Percentiles rank a stretch among this genome's conserved stretches.
Conservation (phyloP, 495 filamentous ascomycete genomes). For the Lophium mytilinum region DNA sequence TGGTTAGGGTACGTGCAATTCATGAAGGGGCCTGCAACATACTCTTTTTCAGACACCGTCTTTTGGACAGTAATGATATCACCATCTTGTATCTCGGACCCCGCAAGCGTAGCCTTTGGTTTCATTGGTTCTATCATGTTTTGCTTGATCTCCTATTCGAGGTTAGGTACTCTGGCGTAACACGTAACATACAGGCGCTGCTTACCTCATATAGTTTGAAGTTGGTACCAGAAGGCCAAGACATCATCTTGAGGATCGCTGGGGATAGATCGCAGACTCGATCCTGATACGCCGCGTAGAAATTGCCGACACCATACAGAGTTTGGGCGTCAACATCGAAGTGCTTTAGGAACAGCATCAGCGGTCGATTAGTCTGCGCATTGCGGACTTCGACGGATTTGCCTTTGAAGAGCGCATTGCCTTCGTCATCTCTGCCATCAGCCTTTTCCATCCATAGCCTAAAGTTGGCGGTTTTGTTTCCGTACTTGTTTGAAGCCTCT, state of each 20-base stretch:
- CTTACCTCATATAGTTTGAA: constrained; percentile 64
- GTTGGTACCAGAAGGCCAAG: constrained; percentile 60
- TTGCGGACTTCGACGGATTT: constrained; percentile 38
- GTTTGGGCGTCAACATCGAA: constrained; percentile 73
- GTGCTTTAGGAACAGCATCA: constrained; percentile 86
- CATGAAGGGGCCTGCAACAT: constrained; percentile 12
- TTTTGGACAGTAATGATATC: constrained; percentile 95
- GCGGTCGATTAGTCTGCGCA: constrained; percentile 40
- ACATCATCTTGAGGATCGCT: constrained; percentile 73
- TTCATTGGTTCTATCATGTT: constrained; percentile 95
- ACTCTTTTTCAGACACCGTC: constrained; percentile 53
- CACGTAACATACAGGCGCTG: neutral
- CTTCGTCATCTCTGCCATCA: constrained; percentile 56
- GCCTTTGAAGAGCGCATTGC: constrained; percentile 60
- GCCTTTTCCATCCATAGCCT: constrained; percentile 76
- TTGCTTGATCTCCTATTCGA: constrained; percentile 74
- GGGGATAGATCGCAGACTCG: constrained; percentile 82
- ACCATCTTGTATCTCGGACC: constrained; percentile 92
- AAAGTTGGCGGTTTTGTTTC: constrained; percentile 64
- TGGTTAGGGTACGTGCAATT: neutral
- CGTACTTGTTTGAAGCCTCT: constrained; percentile 61
- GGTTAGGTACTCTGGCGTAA: constrained; percentile 9
- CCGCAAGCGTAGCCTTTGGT: constrained; percentile 74
- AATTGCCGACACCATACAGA: constrained; percentile 64
- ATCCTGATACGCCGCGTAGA: constrained; percentile 79